phyloP scores from a whole-genome alignment of 2,329 filamentous ascomycete species.

The Exophiala xenobiotica region DNA sequence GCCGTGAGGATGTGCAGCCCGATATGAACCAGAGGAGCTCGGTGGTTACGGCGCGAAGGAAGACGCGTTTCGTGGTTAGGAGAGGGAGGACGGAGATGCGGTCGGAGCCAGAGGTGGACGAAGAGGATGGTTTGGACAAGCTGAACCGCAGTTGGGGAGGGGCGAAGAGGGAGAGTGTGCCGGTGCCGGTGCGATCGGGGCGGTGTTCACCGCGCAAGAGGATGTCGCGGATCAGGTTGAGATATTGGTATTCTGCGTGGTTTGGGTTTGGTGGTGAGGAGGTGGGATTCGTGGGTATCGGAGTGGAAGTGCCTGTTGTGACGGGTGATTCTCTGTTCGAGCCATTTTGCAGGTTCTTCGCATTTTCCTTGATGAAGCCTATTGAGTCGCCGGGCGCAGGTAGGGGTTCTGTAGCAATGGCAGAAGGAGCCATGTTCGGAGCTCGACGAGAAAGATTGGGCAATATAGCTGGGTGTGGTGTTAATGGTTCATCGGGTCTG shows the following conservation, averaged over 20 bases:
- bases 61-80: conserved; percentile 96
- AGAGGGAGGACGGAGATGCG: conserved; percentile 74
- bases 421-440: conserved; percentile 25
- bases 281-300: background rate
- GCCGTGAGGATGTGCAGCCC: conserved; percentile 74
- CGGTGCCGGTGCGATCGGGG: conserved; percentile 89
- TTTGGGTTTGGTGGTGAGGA: background rate
- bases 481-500: background rate
- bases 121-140: conserved; percentile 59
- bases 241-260: conserved; percentile 93
- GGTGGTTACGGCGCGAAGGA: conserved; percentile 81
- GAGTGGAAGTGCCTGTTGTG: background rate
- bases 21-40: conserved; percentile 96
- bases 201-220: conserved; percentile 80
- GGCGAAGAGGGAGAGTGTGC: conserved; percentile 85
- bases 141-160: conserved; percentile 83
- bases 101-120: conserved; percentile 40
- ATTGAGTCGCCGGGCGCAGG: conserved; percentile 20
- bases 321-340: conserved; percentile 4
- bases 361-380: conserved; percentile 28
- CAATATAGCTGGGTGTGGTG: background rate
- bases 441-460: background rate
- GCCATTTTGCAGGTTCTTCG: conserved; percentile 15
- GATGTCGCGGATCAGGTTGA: conserved; percentile 83
- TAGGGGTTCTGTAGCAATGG: conserved; percentile 9